Evolutionary conservation across 2,329 filamentous ascomycete species (phyloP).

Genomic region (Monilinia fructigena): DNA sequence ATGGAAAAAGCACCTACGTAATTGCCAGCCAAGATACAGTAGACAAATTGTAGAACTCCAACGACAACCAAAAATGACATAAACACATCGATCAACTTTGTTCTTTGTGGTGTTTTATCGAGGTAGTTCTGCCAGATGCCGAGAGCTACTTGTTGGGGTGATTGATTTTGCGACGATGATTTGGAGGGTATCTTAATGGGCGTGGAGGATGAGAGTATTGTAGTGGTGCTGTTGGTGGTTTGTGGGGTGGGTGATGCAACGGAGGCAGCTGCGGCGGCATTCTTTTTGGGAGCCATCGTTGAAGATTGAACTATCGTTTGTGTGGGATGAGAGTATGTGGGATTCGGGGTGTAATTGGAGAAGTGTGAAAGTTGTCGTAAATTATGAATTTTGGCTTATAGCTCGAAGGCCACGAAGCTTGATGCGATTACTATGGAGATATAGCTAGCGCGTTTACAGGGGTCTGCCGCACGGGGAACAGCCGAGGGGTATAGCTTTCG

Average conservation of each 20-base stretch:
- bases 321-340: not conserved
- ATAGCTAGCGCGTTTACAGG: conserved; percentile 14
- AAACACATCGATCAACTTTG: conserved; percentile 88
- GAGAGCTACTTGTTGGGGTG: conserved; percentile 55
- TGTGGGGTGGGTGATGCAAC: conserved; percentile 27
- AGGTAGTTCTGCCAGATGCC: conserved; percentile 78
- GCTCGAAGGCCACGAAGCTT: conserved; percentile 26
- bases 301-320: conserved; percentile 17
- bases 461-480: conserved; percentile 12
- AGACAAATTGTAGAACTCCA: conserved; percentile 87
- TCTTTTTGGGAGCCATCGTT: conserved; percentile 53
- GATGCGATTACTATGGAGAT: conserved; percentile 21
- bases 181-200: conserved; percentile 32
- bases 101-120: conserved; percentile 80
- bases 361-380: conserved; percentile 21
- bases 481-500: conserved; percentile 22
- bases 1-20: conserved; percentile 65
- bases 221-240: conserved; percentile 28
- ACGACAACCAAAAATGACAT: conserved; percentile 83
- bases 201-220: conserved; percentile 34
- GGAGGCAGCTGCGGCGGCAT: conserved; percentile 38
- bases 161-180: conserved; percentile 35
- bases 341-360: conserved; percentile 12
- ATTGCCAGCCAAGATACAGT: conserved; percentile 89
- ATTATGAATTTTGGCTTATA: conserved; percentile 12